Evolutionary conservation across 2,329 filamentous ascomycete genomes (phyloP), one percentile per base, ranked within the genome.

Genomic region (Pseudocercospora crystallina): DNA sequence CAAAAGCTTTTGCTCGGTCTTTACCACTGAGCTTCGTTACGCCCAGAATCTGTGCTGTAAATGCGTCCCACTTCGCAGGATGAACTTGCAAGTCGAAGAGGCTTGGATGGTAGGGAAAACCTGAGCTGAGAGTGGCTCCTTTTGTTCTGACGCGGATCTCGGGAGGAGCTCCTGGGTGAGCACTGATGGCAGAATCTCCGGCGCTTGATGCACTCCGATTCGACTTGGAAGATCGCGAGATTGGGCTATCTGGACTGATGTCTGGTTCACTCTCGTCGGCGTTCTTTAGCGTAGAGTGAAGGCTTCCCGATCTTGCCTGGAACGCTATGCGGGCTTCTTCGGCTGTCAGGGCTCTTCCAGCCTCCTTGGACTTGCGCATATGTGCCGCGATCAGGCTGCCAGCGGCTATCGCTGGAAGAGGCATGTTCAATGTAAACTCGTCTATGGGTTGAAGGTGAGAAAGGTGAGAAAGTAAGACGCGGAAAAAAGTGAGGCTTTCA

Each of bases 41-140:
- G 8, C 56, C 47, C 17, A 59, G 41, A 8, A 63, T 42, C 32
- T 59, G 56, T 12, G 38, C 41, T 8, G 56, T 63, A 51, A 63
- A 63, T 9, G 47, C 37, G 7, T 61, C 54, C 61, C 61, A 63
- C 29, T 54, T 58, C 14, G 51, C 51, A 7, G 58, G 59, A 38
- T 58, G 58, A 10, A 63, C 54, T 8, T 51, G 51, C n/a, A 61
- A 20, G 13, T 63, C 61, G 39, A 57, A 61, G 8, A 63, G 49
- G 9, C 53, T 49, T 5, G 56, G 56, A 45, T 61, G 61, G 17
- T 63, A 63, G 1, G 59, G 41, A 26, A 62, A 63, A 2, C 61
- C 59, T 5, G 54, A 56, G 12, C 54, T 54, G 15, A 63, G 47
- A n/a, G 52, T 47, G 3, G 54, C 26, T 11, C 61, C 61, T 47